Evolutionary conservation across 352 stramenopile species (phyloP).

Genomic region (Globisporangium nodosum): DNA sequence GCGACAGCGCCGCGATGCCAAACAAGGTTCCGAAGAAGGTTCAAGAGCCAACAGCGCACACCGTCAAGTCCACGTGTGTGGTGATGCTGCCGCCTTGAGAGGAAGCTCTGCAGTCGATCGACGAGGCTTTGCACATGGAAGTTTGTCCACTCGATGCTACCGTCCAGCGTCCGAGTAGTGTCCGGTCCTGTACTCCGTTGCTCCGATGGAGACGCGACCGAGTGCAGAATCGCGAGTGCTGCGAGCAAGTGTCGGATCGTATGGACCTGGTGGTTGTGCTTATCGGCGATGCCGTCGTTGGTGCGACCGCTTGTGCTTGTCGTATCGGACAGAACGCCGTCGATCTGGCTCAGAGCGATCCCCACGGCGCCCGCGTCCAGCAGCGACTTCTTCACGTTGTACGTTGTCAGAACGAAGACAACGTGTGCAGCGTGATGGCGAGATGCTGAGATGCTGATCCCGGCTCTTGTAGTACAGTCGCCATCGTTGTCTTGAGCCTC

Average conservation of each 20-base stretch:
- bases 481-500: not conserved
- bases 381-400: conserved; percentile 24
- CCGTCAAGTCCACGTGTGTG: not conserved
- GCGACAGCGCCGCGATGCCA: conserved; percentile 7
- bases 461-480: too few species aligned
- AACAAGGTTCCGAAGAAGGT: conserved; percentile 29
- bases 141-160: not conserved
- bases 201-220: conserved; percentile 1
- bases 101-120: conserved; percentile 5
- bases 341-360: conserved; percentile 2
- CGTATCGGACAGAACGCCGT: not conserved
- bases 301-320: too few species aligned
- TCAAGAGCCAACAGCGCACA: conserved; percentile 25
- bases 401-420: conserved; percentile 28
- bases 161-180: not conserved
- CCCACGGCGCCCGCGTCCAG: conserved; percentile 9
- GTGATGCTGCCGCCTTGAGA: too few species aligned
- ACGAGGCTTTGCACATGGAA: conserved; percentile 1
- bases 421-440: conserved; percentile 19
- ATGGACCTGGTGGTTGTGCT: not conserved
- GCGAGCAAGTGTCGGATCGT: conserved; percentile 22
- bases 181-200: not conserved
- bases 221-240: conserved; percentile 22
- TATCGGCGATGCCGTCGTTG: too few species aligned
- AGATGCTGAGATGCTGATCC: not conserved